phyloP scores from a whole-genome alignment of 2,329 filamentous ascomycete species.

The Exophiala mesophila region DNA sequence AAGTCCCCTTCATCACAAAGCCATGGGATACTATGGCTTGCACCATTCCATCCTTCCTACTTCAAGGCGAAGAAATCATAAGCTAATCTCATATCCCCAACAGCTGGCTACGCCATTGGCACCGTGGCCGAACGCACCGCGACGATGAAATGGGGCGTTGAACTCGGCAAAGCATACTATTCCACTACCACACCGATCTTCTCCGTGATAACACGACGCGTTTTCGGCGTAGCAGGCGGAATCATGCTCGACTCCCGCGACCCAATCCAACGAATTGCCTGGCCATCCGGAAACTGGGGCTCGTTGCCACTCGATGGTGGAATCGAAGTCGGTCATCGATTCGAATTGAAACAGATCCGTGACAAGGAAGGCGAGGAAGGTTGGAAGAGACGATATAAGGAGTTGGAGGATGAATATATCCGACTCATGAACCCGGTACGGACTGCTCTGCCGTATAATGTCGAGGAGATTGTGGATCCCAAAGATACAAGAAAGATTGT shows the following conservation, averaged over 20 bases:
- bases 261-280: constrained; percentile 56
- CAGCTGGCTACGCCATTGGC: constrained; percentile 57
- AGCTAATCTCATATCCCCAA: constrained; percentile 20
- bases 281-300: constrained; percentile 61
- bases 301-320: constrained; percentile 59
- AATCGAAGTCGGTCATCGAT: constrained; percentile 59
- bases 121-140: constrained; percentile 58
- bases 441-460: constrained; percentile 59
- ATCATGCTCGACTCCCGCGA: constrained; percentile 61
- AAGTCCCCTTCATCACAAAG: too few relatives aligned
- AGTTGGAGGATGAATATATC: constrained; percentile 56
- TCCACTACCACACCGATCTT: constrained; percentile 60
- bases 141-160: constrained; percentile 61
- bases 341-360: constrained; percentile 51
- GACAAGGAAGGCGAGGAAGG: constrained; percentile 50
- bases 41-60: too few relatives aligned
- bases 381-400: constrained; percentile 51
- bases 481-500: constrained; percentile 52
- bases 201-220: constrained; percentile 56
- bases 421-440: constrained; percentile 61
- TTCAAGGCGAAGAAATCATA: neutral
- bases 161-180: constrained; percentile 58
- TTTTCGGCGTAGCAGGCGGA: constrained; percentile 60
- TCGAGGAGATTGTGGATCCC: constrained; percentile 63
- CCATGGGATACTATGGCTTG: too few relatives aligned